Evolutionary conservation across 306 rosid genomes (phyloP).

Genomic region (Trifolium pratense): DNA sequence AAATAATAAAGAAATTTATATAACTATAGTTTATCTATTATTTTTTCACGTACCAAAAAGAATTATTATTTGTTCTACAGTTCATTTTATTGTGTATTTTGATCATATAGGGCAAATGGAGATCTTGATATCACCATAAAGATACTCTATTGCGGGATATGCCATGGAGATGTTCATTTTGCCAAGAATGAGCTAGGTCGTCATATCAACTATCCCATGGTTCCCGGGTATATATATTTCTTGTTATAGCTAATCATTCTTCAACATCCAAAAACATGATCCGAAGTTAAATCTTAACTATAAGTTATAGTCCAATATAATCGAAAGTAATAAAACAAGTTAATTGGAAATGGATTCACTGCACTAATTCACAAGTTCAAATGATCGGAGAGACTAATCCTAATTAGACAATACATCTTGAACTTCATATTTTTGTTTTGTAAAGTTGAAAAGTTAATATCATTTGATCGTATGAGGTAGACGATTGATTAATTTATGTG

Average conservation of each 20-base stretch:
- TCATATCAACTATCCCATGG: conserved; percentile 1
- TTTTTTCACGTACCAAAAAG: neutral
- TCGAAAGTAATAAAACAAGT: neutral
- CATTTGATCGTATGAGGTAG: too few species aligned
- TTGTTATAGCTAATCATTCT: neutral
- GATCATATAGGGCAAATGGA: neutral
- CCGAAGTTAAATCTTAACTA: too few species aligned
- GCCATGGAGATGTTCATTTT: conserved; percentile 21
- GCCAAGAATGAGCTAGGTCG: conserved; percentile 12
- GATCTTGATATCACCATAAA: conserved; percentile 17
- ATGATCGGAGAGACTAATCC: too few species aligned
- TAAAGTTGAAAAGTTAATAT: too few species aligned
- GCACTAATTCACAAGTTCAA: neutral
- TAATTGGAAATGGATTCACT: too few species aligned
- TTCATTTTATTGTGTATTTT: neutral
- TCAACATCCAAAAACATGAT: neutral
- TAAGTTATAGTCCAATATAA: neutral
- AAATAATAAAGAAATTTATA: too few species aligned
- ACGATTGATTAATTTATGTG: too few species aligned
- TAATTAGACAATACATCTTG: neutral
- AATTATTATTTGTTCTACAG: neutral
- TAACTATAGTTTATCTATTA: neutral
- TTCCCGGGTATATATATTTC: conserved; percentile 9
- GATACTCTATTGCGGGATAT: conserved; percentile 32
- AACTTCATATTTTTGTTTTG: neutral